Conservation (phyloP, 73 alveolate genomes). For the Symbiodinium natans region DNA sequence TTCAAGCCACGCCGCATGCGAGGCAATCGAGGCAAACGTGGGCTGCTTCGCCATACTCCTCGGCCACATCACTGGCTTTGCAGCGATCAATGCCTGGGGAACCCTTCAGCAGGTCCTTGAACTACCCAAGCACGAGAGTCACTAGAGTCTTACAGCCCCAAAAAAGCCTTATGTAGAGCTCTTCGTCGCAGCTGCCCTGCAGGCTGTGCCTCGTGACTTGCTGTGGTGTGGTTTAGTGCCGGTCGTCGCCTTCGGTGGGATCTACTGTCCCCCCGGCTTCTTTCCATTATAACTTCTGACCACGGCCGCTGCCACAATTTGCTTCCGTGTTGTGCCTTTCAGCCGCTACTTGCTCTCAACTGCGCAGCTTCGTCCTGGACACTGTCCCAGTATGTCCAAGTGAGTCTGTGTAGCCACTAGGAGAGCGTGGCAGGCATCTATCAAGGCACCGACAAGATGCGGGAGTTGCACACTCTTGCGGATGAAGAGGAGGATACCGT, state of each 20-base stretch:
- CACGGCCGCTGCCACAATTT: too few relatives aligned
- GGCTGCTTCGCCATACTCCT: conserved; percentile 40
- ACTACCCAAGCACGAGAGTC: not conserved
- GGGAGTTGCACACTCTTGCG: not conserved
- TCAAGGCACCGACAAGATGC: conserved; percentile 34
- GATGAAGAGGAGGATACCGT: conserved; percentile 53
- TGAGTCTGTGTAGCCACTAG: too few relatives aligned
- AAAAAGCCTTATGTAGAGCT: not conserved
- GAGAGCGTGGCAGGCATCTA: conserved; percentile 33
- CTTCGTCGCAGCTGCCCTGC: not conserved
- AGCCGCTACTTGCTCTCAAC: not conserved
- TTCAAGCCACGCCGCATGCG: not conserved
- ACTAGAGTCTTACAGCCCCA: not conserved
- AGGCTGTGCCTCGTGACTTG: conserved; percentile 59
- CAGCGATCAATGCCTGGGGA: conserved; percentile 86
- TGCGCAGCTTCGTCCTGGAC: not conserved
- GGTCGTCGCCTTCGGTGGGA: conserved; percentile 1
- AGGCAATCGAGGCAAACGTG: conserved; percentile 55
- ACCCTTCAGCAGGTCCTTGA: conserved; percentile 45
- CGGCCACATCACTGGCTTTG: conserved; percentile 88
- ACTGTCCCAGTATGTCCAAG: too few relatives aligned
- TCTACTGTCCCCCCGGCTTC: conserved; percentile 37
- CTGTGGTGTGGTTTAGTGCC: conserved; percentile 8
- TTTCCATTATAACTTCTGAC: too few relatives aligned
- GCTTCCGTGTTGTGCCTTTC: not conserved